Base-by-base conservation (phyloP, 441 rosid genomes). In the Pelargonium myrrhifolium region DNA sequence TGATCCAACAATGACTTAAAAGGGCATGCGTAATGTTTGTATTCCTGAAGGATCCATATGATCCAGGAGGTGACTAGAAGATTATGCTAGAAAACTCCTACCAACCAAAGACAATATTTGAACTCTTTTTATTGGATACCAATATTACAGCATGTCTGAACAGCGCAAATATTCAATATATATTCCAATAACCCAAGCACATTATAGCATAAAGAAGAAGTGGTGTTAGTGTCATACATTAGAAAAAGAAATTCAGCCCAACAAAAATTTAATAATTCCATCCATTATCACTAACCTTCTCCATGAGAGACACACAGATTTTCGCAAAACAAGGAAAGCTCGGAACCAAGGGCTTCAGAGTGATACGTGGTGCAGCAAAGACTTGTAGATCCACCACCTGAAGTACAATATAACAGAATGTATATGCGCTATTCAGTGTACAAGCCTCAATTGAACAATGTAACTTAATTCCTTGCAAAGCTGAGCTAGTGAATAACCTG, bases 301-400 rank as follows among this genome's bases (percentile, higher is more conserved):
- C 94, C 98, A 92, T 94, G 64, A 94, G 96, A 68, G 99, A 94
- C 37, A 94, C 96, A 9, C 59, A 81, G 56, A 94, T 88, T 60
- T 73, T 92, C 66, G 96, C 97, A 77, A 94, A 94, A 77, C 99
- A 94, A 55, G 99, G 99, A 75, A 94, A 94, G 72, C 88, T 84
- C 10, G 98, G 98, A 73, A 89, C 97, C 77, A 94, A 72, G 21
- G 99, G 99, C 85, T 92, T 94, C 76, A 94, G 82, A 73, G 99
- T 94, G 74, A 94, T 86, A 40, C 97, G 90, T 45, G 98, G 99
- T 68, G 74, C 70, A 49, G 89, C 91, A 85, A 94, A 92, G 53
- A 94, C 88, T 84, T 94, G 98, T 69, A 94, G 71, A 83, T 92
- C 98, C 60, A 94, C 77, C 74, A 88, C 86, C 97, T 93, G 82